phyloP scores from a whole-genome alignment of 306 rosid species.

The Macrotyloma uniflorum region DNA sequence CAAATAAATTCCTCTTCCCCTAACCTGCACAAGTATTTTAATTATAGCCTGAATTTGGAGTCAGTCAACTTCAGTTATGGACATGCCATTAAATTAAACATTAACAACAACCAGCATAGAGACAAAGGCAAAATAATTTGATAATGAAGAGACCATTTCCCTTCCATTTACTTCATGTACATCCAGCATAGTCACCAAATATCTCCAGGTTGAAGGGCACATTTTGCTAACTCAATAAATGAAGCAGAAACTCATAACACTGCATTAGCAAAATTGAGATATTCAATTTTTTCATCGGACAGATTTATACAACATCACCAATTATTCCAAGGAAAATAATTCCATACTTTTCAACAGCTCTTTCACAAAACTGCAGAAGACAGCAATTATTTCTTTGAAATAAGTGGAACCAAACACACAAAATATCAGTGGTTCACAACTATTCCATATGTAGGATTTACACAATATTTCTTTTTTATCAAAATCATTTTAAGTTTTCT shows the following conservation, averaged over 20 bases:
- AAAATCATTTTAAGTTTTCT: neutral
- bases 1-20: neutral
- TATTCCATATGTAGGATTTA: neutral
- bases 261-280: neutral
- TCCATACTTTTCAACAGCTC: neutral
- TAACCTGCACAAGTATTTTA: neutral
- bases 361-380: neutral
- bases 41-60: neutral
- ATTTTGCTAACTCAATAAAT: slow-evolving; percentile 13
- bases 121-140: neutral
- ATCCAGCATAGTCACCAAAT: slow-evolving; percentile 26
- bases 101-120: neutral
- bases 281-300: neutral
- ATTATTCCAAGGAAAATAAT: neutral
- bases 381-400: neutral
- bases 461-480: neutral
- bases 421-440: neutral
- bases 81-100: neutral
- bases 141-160: neutral
- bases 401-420: neutral
- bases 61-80: neutral
- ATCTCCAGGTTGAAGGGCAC: neutral
- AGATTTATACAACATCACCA: neutral
- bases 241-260: neutral
- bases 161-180: slow-evolving; percentile 33